phyloP scores from a whole-genome alignment of 1,284 basidiomycete species.

The Dichomitus squalens region DNA sequence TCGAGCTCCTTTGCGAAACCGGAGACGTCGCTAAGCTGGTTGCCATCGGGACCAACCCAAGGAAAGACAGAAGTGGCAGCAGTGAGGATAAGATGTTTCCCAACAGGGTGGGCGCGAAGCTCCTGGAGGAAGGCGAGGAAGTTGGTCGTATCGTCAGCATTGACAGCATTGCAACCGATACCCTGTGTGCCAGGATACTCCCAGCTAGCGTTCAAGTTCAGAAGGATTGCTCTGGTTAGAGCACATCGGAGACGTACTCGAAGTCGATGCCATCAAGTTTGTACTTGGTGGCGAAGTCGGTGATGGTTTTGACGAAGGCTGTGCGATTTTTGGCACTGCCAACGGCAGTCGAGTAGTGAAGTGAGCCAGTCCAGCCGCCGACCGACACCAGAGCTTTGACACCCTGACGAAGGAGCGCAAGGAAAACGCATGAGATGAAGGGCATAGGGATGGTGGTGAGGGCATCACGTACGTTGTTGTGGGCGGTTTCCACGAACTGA shows the following conservation, averaged over 20 bases:
- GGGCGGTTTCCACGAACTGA: conserved; percentile 33
- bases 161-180: conserved; percentile 72
- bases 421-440: conserved; percentile 71
- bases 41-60: conserved; percentile 58
- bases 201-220: conserved; percentile 59
- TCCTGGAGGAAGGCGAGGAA: conserved; percentile 77
- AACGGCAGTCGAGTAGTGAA: conserved; percentile 71
- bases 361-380: conserved; percentile 84
- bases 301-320: conserved; percentile 69
- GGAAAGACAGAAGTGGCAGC: conserved; percentile 69
- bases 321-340: conserved; percentile 59
- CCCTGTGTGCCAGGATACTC: conserved; percentile 80
- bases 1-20: conserved; percentile 75
- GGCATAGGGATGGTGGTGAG: conserved; percentile 77
- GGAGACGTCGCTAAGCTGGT: conserved; percentile 62
- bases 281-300: conserved; percentile 59
- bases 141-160: conserved; percentile 67
- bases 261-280: conserved; percentile 80
- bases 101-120: conserved; percentile 59
- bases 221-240: conserved; percentile 35
- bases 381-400: conserved; percentile 77
- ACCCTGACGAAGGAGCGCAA: conserved; percentile 19
- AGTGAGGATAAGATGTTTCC: conserved; percentile 64
- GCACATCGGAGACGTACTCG: conserved; percentile 51
- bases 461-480: conserved; percentile 42